Evolutionary conservation across 2,329 filamentous ascomycete species (phyloP), one percentile per base, ranked within the genome.

Genomic region (Xylaria sp.): DNA sequence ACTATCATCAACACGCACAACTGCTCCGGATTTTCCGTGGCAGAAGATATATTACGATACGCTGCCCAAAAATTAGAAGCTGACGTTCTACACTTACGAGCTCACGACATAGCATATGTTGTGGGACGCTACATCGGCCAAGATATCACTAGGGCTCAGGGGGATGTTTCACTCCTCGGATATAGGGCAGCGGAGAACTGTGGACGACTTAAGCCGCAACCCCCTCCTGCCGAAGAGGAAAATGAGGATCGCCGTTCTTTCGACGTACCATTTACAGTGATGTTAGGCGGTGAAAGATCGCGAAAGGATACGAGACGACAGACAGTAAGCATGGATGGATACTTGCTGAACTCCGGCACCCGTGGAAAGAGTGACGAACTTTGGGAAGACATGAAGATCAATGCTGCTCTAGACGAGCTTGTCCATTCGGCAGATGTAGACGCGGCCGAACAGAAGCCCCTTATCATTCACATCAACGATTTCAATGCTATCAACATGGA

Each of bases 381-480:
- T 64, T 91, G 89, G 87, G 88, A 89, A 56, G 87, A 87, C 41
- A 80, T 91, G 46, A 91, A 91, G 77, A 81, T 90, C 67, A 85
- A 85, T 62, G 83, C 86, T 39, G 83, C 86, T 7, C 74, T 92
- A 51, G 87, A 90, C 56, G 82, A 86, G 56, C 79, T 92, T n/a
- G 80, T 90, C 31, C 80, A 81, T 54, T 82, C 85, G 2, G 82
- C 84, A 3, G 80, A 85, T 31, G 72, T 78, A 23, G 73, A 78
- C 6, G 69, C 72, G 33, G 56, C 72, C 7, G 75, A 77, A 74
- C 77, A 75, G 77, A 84, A 78, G 25, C 85, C 85, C 28, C 85
- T 94, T 8, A 90, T 98, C 67, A 84, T 97, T 48, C 93, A 93
- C 74, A 82, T 97, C 13, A 89, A 92, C 77, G 93, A 98, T 78